A percentile compares a stretch with the other conserved stretches of the same genome.
Conservation (phyloP, 1,139 yeast genomes). For the Suhomyces atakaporum region DNA sequence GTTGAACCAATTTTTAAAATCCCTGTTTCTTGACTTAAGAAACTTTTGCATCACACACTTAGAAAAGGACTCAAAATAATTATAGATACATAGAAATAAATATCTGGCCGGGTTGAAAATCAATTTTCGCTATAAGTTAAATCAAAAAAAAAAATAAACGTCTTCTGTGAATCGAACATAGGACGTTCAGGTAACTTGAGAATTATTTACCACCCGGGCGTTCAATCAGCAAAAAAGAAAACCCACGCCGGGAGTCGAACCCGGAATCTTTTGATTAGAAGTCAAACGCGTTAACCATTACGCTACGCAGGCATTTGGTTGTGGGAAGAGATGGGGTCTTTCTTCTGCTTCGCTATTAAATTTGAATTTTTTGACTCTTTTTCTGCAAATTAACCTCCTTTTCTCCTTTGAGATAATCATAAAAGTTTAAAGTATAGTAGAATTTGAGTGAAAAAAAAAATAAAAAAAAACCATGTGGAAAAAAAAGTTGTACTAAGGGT, state of each 20-base stretch:
- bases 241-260: constrained; percentile 54
- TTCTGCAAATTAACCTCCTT: too few species aligned
- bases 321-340: neutral
- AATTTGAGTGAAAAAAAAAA: too few species aligned
- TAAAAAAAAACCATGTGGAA: too few species aligned
- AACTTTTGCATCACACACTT: constrained; percentile 22
- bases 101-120: neutral
- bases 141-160: constrained; percentile 17
- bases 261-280: constrained; percentile 52
- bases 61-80: constrained; percentile 1
- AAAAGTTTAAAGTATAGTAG: too few species aligned
- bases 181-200: constrained; percentile 54
- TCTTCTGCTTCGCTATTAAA: too few species aligned
- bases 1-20: constrained; percentile 34
- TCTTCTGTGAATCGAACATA: constrained; percentile 55
- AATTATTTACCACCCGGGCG: constrained; percentile 76
- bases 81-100: constrained; percentile 4
- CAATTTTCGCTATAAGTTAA: too few species aligned
- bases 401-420: too few species aligned
- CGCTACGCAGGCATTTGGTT: constrained; percentile 43
- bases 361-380: too few species aligned
- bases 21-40: constrained; percentile 31
- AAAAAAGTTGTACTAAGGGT: too few species aligned
- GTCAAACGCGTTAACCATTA: constrained; percentile 53
- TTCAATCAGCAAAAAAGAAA: too few species aligned